Base-by-base conservation (phyloP, 1,284 basidiomycete species). In the Athelia psychrophila region DNA sequence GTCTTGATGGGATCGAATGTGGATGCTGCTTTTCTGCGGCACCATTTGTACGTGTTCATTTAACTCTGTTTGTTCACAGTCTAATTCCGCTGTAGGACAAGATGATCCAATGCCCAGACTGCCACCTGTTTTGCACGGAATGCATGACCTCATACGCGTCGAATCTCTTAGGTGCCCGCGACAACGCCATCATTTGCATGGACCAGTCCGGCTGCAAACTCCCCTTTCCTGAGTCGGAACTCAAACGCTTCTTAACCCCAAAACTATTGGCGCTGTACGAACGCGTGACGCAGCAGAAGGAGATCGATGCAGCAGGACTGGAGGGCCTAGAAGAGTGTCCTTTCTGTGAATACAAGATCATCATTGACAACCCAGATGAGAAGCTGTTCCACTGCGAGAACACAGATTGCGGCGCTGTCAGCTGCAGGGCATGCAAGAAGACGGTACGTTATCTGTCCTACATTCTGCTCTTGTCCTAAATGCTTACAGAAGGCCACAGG, bases 301-400 rank as follows among this genome's bases (percentile, higher is more conserved):
- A 93, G 59, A 81, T 95, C 27, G 84, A 87, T 53, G 78, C 77
- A 1, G 92, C 91, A 3, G 81, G 77, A 0, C 55, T 91, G 22
- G 87, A 87, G 48, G 80, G 79, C 8, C 73, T 95, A 9, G 92
- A 93, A 68, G 88, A 87, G 60, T 95, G 93, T 63, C 93, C 93
- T 2, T 89, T 86, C 57, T 95, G 93, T 68, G 88, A 92, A 16
- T 95, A 81, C 70, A 88, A 85, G 51, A 83, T 83, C 52, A 83
- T 92, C 24, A 88, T 93, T 51, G 91, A 93, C 36, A 88, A 87
- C 58, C 74, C 77, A 42, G 71, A 83, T 47, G 92, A 94, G 68
- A 89, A 84, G 65, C 71, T 94, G 35, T 91, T 95, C 62, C 69
- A 79, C 49, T 95, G 93, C 64, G 79, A 86, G 64, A 88, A 86